Conservation (phyloP, 805 yeast genomes). For the Yarrowia sp. region DNA sequence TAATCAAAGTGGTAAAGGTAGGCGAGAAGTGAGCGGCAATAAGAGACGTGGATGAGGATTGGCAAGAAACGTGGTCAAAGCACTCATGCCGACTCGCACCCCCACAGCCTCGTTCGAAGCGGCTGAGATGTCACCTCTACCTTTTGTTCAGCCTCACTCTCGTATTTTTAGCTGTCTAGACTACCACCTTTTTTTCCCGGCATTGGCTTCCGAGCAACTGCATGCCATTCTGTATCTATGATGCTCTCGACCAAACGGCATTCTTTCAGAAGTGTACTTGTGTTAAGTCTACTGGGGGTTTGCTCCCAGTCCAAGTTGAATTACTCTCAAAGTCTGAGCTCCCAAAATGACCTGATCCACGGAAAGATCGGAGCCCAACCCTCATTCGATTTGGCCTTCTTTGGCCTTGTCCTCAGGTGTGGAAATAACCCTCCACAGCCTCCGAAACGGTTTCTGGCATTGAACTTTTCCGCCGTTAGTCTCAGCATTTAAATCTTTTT, state of each 20-base stretch:
- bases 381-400: background rate
- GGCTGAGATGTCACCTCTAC: background rate
- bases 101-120: background rate
- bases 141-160: background rate
- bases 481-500: conserved; percentile 11
- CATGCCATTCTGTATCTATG: background rate
- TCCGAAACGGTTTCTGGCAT: conserved; percentile 4
- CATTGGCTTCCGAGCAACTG: conserved; percentile 2
- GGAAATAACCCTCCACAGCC: background rate
- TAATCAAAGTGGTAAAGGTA: background rate
- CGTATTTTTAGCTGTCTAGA: background rate
- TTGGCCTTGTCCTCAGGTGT: background rate
- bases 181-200: background rate
- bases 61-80: background rate
- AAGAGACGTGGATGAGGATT: background rate
- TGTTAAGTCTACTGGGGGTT: no score
- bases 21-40: background rate
- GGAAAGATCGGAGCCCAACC: background rate
- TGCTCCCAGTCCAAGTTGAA: no score
- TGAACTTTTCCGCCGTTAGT: background rate
- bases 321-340: no score
- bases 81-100: background rate
- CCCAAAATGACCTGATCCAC: conserved; percentile 4
- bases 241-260: background rate
- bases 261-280: background rate